A percentile compares a stretch with the other conserved stretches of the same genome.
Conservation (phyloP, 108 stramenopile species). For the Chaetoceros tenuissimus region DNA sequence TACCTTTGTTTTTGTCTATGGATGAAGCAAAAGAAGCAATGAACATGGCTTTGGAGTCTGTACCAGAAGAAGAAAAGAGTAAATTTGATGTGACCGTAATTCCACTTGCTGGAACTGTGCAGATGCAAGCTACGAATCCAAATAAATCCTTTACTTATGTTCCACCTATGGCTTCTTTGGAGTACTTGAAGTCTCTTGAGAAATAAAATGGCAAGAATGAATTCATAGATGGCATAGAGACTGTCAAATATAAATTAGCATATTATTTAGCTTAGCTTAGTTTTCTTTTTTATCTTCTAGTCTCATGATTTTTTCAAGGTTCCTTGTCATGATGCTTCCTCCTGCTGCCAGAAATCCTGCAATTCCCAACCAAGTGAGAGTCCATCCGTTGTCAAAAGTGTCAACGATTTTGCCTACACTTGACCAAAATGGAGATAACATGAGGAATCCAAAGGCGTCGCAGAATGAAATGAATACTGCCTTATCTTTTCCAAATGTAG, state of each 20-base stretch:
- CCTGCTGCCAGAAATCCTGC: too few species aligned
- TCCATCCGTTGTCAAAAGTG: constrained; percentile 2
- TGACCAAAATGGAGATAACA: constrained; percentile 20
- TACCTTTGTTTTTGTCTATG: constrained; percentile 54
- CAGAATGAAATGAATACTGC: constrained; percentile 28
- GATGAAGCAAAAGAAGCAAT: constrained; percentile 50
- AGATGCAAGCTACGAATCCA: background rate
- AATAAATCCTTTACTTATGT: background rate
- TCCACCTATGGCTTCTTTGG: background rate
- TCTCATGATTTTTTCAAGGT: too few species aligned
- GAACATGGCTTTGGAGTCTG: constrained; percentile 25
- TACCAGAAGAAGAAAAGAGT: background rate
- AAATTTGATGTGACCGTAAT: background rate
- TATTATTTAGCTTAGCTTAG: too few species aligned
- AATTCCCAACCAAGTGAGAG: too few species aligned
- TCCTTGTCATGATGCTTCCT: too few species aligned
- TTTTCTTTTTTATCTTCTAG: too few species aligned
- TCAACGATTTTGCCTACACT: constrained; percentile 9
- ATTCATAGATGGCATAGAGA: too few species aligned
- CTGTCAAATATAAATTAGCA: too few species aligned
- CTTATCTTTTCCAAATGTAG: constrained; percentile 22
- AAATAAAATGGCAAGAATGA: background rate
- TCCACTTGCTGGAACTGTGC: background rate
- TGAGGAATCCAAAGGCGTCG: constrained; percentile 28
- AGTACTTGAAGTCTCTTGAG: background rate